These are phyloP conservation scores for Dicorynia guianensis DNA, from an alignment of 306 rosid species.

Conservation along the genomic window DNA sequence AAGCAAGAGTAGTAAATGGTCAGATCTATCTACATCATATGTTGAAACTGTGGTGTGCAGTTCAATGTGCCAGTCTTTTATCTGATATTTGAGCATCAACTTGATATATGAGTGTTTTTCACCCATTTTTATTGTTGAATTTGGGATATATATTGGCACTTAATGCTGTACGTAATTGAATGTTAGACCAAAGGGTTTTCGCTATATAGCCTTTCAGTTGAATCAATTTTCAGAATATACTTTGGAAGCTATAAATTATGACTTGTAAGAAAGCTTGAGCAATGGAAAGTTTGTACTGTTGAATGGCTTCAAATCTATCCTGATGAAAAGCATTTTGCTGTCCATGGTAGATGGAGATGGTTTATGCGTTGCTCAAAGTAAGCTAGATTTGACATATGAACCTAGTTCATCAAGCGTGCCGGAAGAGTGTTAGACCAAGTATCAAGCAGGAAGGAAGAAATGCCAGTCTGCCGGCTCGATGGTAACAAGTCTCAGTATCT, in stretches of 20 bases:
- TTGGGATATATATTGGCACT: background rate
- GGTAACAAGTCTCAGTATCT: too few relatives aligned
- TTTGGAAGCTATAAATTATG: background rate
- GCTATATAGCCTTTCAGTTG: background rate
- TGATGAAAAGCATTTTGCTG: background rate
- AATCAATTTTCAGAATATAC: background rate
- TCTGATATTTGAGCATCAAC: slow-evolving; percentile 10
- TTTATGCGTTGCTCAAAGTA: too few relatives aligned
- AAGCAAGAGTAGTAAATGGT: background rate
- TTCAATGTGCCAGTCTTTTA: background rate
- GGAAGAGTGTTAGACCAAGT: too few relatives aligned
- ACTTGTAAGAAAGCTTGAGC: slow-evolving; percentile 12
- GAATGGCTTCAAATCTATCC: background rate
- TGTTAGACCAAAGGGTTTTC: slow-evolving; percentile 2
- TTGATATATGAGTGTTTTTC: background rate
- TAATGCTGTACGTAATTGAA: background rate
- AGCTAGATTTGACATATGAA: too few relatives aligned
- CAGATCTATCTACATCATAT: too few relatives aligned
- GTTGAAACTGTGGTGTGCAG: background rate
- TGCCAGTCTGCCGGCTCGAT: too few relatives aligned
- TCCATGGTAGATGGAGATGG: background rate
- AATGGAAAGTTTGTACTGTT: background rate
- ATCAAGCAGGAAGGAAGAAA: too few relatives aligned
- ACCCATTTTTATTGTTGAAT: slow-evolving; percentile 15
- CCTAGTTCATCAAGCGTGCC: too few relatives aligned